Conservation (phyloP, 2,329 filamentous ascomycete genomes). For the Boeremia exigua region DNA sequence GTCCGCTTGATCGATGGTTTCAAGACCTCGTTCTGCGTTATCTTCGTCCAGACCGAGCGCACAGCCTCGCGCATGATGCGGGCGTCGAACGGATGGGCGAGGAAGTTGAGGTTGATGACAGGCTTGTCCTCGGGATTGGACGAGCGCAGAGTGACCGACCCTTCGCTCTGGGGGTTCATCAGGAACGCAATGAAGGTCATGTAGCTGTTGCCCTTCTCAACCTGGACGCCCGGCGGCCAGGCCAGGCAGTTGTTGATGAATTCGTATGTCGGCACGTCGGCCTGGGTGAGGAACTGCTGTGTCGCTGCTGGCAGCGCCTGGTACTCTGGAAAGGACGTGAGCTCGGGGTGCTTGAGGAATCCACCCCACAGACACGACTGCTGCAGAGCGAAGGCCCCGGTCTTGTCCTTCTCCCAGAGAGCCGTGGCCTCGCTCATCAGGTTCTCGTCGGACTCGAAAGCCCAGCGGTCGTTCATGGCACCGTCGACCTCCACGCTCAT, state of each 20-base stretch:
- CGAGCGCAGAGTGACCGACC: slow-evolving; percentile 61
- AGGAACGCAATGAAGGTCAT: slow-evolving; percentile 53
- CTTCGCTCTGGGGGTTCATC: slow-evolving; percentile 57
- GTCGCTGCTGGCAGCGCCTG: slow-evolving; percentile 53
- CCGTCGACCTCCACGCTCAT: slow-evolving; percentile 55
- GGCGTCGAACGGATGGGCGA: slow-evolving; percentile 62
- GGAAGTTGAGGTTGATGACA: slow-evolving; percentile 60
- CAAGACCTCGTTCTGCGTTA: slow-evolving; percentile 57
- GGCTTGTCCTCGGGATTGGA: slow-evolving; percentile 59
- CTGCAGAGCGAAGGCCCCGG: slow-evolving; percentile 44
- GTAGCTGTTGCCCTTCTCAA: slow-evolving; percentile 45
- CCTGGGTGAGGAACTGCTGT: slow-evolving; percentile 54
- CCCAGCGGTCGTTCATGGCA: slow-evolving; percentile 48
- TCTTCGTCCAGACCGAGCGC: slow-evolving; percentile 50
- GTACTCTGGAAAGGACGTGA: slow-evolving; percentile 50
- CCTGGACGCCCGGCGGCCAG: slow-evolving; percentile 33
- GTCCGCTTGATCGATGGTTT: slow-evolving; percentile 56
- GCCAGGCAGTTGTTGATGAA: slow-evolving; percentile 47
- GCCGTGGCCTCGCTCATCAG: slow-evolving; percentile 52
- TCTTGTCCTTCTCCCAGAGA: slow-evolving; percentile 50
- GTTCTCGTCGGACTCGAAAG: slow-evolving; percentile 41
- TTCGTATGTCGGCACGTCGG: slow-evolving; percentile 65
- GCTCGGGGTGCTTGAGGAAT: slow-evolving; percentile 55
- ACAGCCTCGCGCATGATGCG: slow-evolving; percentile 37
- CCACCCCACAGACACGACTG: slow-evolving; percentile 60